These are phyloP conservation scores for Anthostomella pinea DNA, from an alignment of 2,329 filamentous ascomycete genomes.

Conservation along the genomic window DNA sequence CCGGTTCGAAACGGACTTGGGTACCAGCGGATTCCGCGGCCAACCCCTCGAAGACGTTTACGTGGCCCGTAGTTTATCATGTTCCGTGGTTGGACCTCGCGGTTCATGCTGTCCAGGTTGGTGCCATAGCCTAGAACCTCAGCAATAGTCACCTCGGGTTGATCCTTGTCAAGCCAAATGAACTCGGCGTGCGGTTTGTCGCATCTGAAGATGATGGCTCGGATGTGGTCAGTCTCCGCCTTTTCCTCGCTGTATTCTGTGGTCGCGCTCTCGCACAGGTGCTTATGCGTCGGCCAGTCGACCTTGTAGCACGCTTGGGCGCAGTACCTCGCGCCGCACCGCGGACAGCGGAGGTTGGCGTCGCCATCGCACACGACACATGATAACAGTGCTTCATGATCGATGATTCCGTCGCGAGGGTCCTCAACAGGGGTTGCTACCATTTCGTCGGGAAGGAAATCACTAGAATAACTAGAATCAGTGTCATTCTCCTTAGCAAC, in stretches of 20 bases:
- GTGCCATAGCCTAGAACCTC: too few relatives aligned
- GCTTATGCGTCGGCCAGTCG: slow-evolving; percentile 11
- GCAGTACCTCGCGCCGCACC: slow-evolving; percentile 11
- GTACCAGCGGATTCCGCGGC: slow-evolving; percentile 11
- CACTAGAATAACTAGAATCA: too few relatives aligned
- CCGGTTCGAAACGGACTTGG: background rate
- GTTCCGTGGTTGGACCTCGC: too few relatives aligned
- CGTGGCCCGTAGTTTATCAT: too few relatives aligned
- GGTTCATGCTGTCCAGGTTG: background rate
- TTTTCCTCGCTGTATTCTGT: background rate
- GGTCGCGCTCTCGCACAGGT: slow-evolving; percentile 9
- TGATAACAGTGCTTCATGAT: too few relatives aligned
- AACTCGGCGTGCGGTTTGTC: background rate
- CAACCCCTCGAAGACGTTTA: too few relatives aligned
- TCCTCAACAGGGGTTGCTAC: too few relatives aligned
- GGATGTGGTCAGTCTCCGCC: slow-evolving; percentile 2
- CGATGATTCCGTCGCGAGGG: too few relatives aligned
- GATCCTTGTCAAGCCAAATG: slow-evolving; percentile 1
- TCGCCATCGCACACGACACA: too few relatives aligned
- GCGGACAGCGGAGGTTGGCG: background rate
- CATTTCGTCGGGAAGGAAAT: too few relatives aligned
- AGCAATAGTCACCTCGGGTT: too few relatives aligned
- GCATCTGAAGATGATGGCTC: slow-evolving; percentile 12
- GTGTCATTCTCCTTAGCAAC: too few relatives aligned
- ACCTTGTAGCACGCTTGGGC: slow-evolving; percentile 2